Evolutionary conservation across 2,329 filamentous ascomycete genomes (phyloP).

Genomic region (Colletotrichum destructivum): DNA sequence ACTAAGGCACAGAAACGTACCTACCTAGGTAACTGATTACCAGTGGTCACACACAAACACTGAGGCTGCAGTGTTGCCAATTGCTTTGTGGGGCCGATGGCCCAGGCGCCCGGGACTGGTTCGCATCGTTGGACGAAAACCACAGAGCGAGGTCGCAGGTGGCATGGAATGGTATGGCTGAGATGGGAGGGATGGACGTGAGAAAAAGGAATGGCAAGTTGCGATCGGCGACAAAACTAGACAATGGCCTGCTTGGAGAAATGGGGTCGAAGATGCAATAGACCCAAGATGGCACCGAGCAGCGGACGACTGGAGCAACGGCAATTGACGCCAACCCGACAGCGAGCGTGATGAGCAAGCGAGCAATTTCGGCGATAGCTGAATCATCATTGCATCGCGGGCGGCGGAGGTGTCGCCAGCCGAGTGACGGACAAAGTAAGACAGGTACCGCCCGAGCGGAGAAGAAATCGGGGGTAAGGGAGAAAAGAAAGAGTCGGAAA

Average conservation of each 20-base stretch:
- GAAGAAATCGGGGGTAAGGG: constrained; percentile 24
- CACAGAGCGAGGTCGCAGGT: constrained; percentile 2
- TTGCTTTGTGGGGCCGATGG: constrained; percentile 27
- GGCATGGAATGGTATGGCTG: constrained; percentile 23
- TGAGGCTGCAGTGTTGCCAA: constrained; percentile 22
- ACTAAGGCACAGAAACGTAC: neutral
- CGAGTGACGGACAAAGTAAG: constrained; percentile 13
- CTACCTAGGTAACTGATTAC: neutral
- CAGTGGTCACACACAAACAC: too few species aligned
- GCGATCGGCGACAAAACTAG: constrained; percentile 25
- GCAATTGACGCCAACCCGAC: neutral
- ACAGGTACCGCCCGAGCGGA: constrained; percentile 17
- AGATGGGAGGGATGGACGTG: neutral
- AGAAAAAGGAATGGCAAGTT: constrained; percentile 11
- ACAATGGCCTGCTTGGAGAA: constrained; percentile 22
- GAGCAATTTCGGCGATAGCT: neutral
- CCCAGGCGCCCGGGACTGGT: constrained; percentile 31
- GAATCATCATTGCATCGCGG: neutral
- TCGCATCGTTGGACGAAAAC: neutral
- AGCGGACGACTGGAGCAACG: neutral
- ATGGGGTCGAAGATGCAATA: constrained; percentile 10
- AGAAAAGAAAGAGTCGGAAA: neutral
- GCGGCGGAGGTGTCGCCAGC: constrained; percentile 14
- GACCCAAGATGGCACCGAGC: constrained; percentile 3
- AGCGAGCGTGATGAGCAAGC: neutral